A percentile compares a stretch with the other conserved stretches of the same genome.
These are phyloP conservation scores for Kurtzmaniella natalensis DNA, from an alignment of 1,139 yeast genomes.

Conservation along the genomic window DNA sequence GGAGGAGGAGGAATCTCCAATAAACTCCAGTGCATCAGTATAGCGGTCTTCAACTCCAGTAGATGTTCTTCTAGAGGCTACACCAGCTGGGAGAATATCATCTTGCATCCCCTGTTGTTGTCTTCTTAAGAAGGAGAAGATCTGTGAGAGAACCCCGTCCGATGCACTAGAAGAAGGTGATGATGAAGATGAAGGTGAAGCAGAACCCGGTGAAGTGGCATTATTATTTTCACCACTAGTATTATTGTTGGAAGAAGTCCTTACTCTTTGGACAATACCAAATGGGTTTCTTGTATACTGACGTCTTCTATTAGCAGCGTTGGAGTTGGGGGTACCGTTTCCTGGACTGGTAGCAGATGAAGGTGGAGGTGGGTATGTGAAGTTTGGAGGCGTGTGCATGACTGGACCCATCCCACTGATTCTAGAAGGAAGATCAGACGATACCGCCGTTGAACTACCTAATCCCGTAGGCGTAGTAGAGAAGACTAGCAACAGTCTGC, in stretches of 20 bases:
- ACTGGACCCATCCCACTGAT: constrained; percentile 4
- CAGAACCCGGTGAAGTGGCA: constrained; percentile 2
- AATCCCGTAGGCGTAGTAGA: too few relatives aligned
- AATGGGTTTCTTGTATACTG: constrained; percentile 5
- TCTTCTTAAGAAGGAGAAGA: constrained; percentile 22
- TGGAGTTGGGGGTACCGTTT: constrained; percentile 12
- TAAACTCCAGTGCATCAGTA: too few relatives aligned
- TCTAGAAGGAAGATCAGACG: constrained; percentile 1
- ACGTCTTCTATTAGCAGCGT: constrained; percentile 12
- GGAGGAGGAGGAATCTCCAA: not conserved
- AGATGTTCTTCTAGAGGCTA: constrained; percentile 47
- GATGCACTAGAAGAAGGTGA: constrained; percentile 3
- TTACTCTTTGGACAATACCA: too few relatives aligned
- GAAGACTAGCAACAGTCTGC: too few relatives aligned
- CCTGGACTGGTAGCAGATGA: not conserved
- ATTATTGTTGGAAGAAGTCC: too few relatives aligned
- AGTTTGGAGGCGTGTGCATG: constrained; percentile 3
- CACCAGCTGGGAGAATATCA: constrained; percentile 42
- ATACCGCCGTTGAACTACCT: too few relatives aligned
- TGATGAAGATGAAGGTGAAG: constrained; percentile 7
- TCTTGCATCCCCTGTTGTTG: constrained; percentile 9
- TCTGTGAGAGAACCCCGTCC: constrained; percentile 20
- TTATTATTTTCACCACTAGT: too few relatives aligned
- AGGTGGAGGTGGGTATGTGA: constrained; percentile 1
- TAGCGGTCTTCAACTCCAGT: constrained; percentile 37